These are phyloP conservation scores for Ophiostoma australiae DNA, from an alignment of 2,329 filamentous ascomycete genomes.

Conservation along the genomic window DNA sequence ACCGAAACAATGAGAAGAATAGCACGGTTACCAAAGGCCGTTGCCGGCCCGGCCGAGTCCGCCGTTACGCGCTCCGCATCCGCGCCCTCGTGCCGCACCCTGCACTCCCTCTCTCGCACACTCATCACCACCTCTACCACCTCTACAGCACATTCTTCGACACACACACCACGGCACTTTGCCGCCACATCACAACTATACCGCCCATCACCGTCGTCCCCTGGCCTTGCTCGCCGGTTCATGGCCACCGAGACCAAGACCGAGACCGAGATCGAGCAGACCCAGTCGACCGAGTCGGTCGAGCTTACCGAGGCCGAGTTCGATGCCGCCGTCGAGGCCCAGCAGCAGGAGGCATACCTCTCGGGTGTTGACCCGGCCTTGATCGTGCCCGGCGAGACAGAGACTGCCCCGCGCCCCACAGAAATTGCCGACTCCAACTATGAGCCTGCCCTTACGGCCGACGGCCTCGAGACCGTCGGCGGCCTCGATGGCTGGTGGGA, in stretches of 20 bases:
- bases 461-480: constrained; percentile 46
- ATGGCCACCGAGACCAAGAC: background rate
- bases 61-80: background rate
- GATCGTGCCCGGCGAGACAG: constrained; percentile 28
- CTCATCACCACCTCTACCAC: background rate
- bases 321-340: background rate
- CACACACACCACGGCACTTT: constrained; percentile 1
- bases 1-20: constrained; percentile 40
- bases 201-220: background rate
- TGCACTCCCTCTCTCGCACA: background rate
- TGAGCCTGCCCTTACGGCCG: constrained; percentile 43
- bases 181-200: background rate
- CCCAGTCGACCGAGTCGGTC: background rate
- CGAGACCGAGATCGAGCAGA: background rate
- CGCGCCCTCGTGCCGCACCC: background rate
- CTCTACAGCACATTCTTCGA: background rate
- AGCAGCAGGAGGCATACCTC: background rate
- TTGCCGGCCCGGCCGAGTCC: constrained; percentile 7
- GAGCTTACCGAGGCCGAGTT: constrained; percentile 18
- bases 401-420: constrained; percentile 31
- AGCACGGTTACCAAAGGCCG: constrained; percentile 34
- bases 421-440: constrained; percentile 40
- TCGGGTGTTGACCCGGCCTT: constrained; percentile 24
- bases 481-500: constrained; percentile 52
- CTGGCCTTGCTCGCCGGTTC: background rate